Base-by-base conservation (phyloP, 257 asterid genomes). In the Mitragyna speciosa region DNA sequence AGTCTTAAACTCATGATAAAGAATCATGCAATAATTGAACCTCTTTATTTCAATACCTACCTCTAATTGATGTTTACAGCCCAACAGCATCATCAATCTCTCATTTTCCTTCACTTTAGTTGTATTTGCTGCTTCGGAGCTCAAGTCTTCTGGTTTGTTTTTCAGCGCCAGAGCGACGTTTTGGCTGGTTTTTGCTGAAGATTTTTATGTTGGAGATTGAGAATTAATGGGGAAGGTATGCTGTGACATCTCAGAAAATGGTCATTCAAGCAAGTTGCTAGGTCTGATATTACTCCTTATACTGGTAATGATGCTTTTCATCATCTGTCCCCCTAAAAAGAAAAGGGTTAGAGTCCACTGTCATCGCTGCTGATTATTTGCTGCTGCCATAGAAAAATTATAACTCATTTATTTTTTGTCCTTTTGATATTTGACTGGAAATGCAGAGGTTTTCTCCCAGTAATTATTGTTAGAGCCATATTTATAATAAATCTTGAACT, bases 141-240 rank as follows among this genome's bases (percentile, higher is more conserved):
- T 71, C 41, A 47, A 24, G 12, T 45, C 56, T 11, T 26, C 56
- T 15, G 26, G 3, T 12, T 5, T 22, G 6, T 70, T 36, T 45
- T 17, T 2, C 17, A 0, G 48, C 45, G 8, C 41, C 71, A 66
- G 19, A 6, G 45, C 70, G 43, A 31, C 22, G 45, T 66, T 66
- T 66, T 16, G 39, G 45, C 71, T 66, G n/a, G 26, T 31, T 73
- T 12, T 49, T 58, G 20, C 17, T 14, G 54, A 39, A 75, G 78
- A 75, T 52, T 15, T 15, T 54, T 49, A 17, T 24, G 36, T 3
- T 45, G 51, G 1, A 20, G 16, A 14, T 26, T 20, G 5, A 33
- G 22, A 58, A n/a, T n/a, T n/a, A n/a, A 76, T 76, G 79, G 72
- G 72, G 47, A 63, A 63, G 16, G 63, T 45, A 17, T 76, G 79